Evolutionary conservation across 2,329 filamentous ascomycete species (phyloP).

Genomic region (Calonectria pseudoreteaudii): DNA sequence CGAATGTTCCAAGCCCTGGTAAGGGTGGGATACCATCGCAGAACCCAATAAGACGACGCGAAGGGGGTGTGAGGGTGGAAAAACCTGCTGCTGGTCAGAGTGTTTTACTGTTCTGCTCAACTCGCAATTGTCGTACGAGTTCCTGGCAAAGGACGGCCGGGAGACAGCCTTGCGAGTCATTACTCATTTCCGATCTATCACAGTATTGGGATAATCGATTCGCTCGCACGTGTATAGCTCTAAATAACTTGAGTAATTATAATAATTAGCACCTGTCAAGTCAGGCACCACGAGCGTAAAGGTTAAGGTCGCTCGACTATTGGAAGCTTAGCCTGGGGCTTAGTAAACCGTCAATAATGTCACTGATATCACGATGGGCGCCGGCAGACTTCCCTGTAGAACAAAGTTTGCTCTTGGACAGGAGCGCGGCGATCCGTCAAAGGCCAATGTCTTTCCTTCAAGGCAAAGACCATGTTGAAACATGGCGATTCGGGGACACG

Average conservation of each 20-base stretch:
- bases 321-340: constrained; percentile 11
- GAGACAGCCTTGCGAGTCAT: constrained; percentile 8
- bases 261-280: constrained; percentile 2
- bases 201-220: not conserved
- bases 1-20: constrained; percentile 8
- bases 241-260: too few relatives aligned
- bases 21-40: not conserved
- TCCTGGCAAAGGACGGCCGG: not conserved
- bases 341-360: not conserved
- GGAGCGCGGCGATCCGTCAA: not conserved
- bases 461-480: not conserved
- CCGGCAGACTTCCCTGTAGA: not conserved
- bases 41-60: not conserved
- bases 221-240: not conserved
- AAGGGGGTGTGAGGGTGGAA: not conserved
- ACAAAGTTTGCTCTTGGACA: not conserved
- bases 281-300: not conserved
- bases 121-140: constrained; percentile 10
- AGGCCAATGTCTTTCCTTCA: not conserved
- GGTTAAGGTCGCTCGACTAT: constrained; percentile 6
- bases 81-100: not conserved
- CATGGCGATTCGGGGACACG: constrained; percentile 7
- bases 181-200: constrained; percentile 15
- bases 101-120: not conserved
- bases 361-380: constrained; percentile 8